Conservation (phyloP, 2,329 filamentous ascomycete genomes). For the Penicillium expansum region DNA sequence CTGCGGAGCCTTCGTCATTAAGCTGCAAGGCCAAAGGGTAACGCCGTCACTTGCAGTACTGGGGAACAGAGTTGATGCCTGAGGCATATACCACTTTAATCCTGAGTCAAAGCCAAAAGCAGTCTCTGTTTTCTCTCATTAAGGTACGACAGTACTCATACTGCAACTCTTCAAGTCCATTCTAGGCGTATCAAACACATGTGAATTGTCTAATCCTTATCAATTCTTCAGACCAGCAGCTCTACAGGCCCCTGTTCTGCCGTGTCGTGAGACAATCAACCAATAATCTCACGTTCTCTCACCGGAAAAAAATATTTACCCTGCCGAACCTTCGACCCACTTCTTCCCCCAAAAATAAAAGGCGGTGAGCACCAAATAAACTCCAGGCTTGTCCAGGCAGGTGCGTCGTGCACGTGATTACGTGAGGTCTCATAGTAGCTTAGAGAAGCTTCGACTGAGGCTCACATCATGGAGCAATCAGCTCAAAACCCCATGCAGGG, state of each 20-base stretch:
- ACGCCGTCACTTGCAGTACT: constrained; percentile 16
- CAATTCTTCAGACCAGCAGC: constrained; percentile 11
- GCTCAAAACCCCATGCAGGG: constrained; percentile 31
- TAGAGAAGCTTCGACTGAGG: constrained; percentile 5
- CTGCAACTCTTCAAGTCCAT: not conserved
- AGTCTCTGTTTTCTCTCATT: constrained; percentile 4
- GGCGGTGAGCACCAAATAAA: constrained; percentile 8
- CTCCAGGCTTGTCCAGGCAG: not conserved
- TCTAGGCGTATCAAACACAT: constrained; percentile 10
- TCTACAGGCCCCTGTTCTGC: constrained; percentile 7
- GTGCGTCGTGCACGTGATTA: constrained; percentile 11
- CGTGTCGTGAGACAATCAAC: constrained; percentile 1
- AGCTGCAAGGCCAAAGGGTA: constrained; percentile 16
- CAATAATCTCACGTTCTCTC: constrained; percentile 3
- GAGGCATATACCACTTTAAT: constrained; percentile 14
- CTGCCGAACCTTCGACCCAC: not conserved
- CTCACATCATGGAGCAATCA: constrained; percentile 38
- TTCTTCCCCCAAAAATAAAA: not conserved
- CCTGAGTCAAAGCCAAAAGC: not conserved
- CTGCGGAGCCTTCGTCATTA: constrained; percentile 17
- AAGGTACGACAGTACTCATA: constrained; percentile 14
- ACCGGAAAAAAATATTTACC: constrained; percentile 7
- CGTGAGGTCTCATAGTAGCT: constrained; percentile 4
- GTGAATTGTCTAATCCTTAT: constrained; percentile 15
- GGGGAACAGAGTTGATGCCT: constrained; percentile 16